These are phyloP conservation scores for Lophiotrema nucula DNA, from an alignment of 495 filamentous ascomycete genomes.

Conservation along the genomic window DNA sequence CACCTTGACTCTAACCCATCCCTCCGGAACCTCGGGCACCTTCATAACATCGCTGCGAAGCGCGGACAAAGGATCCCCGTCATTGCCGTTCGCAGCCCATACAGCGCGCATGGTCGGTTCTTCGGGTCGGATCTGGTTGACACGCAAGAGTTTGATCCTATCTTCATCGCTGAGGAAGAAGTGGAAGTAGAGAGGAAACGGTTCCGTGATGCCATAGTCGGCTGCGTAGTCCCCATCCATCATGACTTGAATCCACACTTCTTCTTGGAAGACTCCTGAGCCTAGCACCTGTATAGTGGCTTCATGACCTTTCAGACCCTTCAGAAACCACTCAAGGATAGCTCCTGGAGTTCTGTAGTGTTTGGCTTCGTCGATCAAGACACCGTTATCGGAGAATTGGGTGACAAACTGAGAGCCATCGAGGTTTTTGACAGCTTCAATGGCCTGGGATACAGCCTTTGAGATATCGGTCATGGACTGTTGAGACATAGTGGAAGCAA, in stretches of 20 bases:
- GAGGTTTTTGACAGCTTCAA: conserved; percentile 19
- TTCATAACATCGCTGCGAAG: conserved; percentile 25
- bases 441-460: background rate
- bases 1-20: conserved; percentile 34
- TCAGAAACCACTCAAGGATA: conserved; percentile 16
- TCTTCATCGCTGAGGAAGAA: conserved; percentile 22
- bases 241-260: conserved; percentile 20
- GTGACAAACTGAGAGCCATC: conserved; percentile 8
- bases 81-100: conserved; percentile 20
- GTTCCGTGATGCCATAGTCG: conserved; percentile 31
- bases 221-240: conserved; percentile 23
- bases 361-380: conserved; percentile 16
- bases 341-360: background rate
- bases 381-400: conserved; percentile 1
- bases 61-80: conserved; percentile 28
- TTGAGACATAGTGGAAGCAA: too few relatives aligned
- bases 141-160: conserved; percentile 15
- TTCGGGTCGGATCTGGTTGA: conserved; percentile 22
- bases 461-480: background rate
- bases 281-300: conserved; percentile 7
- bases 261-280: background rate
- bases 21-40: conserved; percentile 25
- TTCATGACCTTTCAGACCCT: background rate
- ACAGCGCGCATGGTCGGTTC: conserved; percentile 34
- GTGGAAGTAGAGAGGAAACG: conserved; percentile 33